A percentile compares a stretch with the other conserved stretches of the same genome.
Evolutionary conservation across 371 early-diverging fungal species (phyloP).

Genomic region (Apophysomyces variabilis): DNA sequence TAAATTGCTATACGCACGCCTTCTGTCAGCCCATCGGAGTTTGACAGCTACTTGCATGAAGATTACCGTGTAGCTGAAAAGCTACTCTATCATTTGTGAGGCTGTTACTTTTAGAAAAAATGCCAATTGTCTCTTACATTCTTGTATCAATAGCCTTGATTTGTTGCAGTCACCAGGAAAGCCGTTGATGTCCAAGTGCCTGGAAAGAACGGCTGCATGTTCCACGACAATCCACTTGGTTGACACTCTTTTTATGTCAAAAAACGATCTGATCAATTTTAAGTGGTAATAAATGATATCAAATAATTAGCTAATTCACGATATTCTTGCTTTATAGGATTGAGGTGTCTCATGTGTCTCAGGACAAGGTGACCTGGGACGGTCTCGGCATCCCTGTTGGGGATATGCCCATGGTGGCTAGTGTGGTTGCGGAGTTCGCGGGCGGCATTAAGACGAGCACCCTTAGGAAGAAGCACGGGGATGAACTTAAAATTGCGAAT

Average conservation of each 20-base stretch:
- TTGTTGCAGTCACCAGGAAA: neutral
- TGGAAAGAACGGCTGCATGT: neutral
- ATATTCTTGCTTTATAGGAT: neutral
- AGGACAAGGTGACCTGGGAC: neutral
- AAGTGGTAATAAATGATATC: neutral
- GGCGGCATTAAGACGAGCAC: neutral
- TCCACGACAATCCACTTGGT: neutral
- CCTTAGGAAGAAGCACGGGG: neutral
- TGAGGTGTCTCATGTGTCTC: neutral
- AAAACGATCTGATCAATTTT: neutral
- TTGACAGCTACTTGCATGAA: neutral
- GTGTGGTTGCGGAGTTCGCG: neutral
- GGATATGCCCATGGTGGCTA: neutral
- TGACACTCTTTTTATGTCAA: neutral
- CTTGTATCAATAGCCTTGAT: neutral
- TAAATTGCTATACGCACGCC: neutral
- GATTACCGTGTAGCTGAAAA: neutral
- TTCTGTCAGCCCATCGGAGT: neutral
- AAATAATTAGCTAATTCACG: neutral
- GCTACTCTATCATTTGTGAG: neutral
- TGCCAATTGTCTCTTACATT: neutral
- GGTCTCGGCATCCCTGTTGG: neutral
- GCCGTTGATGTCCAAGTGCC: neutral
- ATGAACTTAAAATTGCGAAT: neutral
- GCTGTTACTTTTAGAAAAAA: neutral